Base-by-base conservation (phyloP, 768 basidiomycete species). In the Mycena floridula region DNA sequence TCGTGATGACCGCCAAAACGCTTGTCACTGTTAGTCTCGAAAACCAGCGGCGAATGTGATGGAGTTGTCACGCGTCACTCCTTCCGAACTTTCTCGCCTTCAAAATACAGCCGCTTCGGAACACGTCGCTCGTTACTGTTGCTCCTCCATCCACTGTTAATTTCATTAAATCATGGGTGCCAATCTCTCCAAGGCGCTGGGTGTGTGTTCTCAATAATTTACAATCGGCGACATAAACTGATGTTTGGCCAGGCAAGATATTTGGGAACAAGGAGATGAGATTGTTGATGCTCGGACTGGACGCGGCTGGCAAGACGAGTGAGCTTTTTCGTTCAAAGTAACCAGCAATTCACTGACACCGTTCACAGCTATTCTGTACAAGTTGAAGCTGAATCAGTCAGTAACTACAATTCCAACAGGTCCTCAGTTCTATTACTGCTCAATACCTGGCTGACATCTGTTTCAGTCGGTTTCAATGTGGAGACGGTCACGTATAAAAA, bases 221-320 rank as follows among this genome's bases (percentile, higher is more conserved):
- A 13, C 25, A 26, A 42, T 42, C 26, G 22, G 15, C 11, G n/a
- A 25, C 2, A 42, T 42, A 13, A 39, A 39, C 38, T n/a, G n/a
- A n/a, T 38, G 9, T 36, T 36, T 11, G 27, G 32, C 37, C 58
- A 95, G 92, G 81, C 61, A 90, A 87, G 72, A 72, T 97, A 55
- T 98, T 97, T 65, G 94, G 93, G 51, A 98, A 93, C 79, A 95
- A 93, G 79, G 95, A 98, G 77, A 98, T 98, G 95, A 73, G 93
- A 58, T 70, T 95, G 59, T 70, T 96, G 62, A 98, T 98, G 95
- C 72, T 97, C 56, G 95, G 95, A 35, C 75, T 98, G 55, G 95
- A 98, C 63, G 95, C 95, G 36, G 95, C 95, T 38, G 95, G 95
- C 60, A 98, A 98, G 72, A 98, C 95, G 16, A 98, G 95, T 96